These are phyloP conservation scores for Leucocoprinus birnbaumii DNA, from an alignment of 768 basidiomycete species.

Conservation along the genomic window DNA sequence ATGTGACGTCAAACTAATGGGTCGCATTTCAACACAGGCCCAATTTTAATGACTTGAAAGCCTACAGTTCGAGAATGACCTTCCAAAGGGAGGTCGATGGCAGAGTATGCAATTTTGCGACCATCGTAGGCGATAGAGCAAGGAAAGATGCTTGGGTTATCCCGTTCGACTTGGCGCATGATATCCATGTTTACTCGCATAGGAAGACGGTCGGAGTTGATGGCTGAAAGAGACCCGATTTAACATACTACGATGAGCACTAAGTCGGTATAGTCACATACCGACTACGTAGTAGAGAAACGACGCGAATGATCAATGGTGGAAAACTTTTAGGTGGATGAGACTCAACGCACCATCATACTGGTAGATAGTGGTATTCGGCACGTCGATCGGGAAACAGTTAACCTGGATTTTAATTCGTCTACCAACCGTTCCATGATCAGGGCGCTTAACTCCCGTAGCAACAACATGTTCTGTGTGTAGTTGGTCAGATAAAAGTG, in stretches of 20 bases:
- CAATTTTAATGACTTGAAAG: neutral
- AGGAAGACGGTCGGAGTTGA: constrained; percentile 66
- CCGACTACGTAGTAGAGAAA: constrained; percentile 3
- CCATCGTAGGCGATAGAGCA: constrained; percentile 77
- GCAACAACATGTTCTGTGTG: constrained; percentile 23
- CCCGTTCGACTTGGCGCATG: constrained; percentile 57
- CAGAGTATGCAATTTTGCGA: constrained; percentile 67
- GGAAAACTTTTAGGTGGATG: too few relatives aligned
- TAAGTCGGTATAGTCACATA: neutral
- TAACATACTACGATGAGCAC: too few relatives aligned
- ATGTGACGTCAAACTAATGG: constrained; percentile 57
- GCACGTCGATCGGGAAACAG: constrained; percentile 58
- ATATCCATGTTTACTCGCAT: constrained; percentile 66
- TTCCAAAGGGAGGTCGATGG: constrained; percentile 56
- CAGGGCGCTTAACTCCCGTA: constrained; percentile 31
- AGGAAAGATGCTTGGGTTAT: constrained; percentile 63
- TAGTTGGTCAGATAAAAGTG: neutral
- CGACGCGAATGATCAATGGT: neutral
- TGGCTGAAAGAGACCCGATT: constrained; percentile 35
- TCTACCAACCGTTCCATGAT: constrained; percentile 28
- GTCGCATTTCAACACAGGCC: constrained; percentile 3
- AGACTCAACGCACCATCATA: constrained; percentile 64
- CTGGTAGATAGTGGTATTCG: constrained; percentile 61
- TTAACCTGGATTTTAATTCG: constrained; percentile 37
- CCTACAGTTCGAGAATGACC: constrained; percentile 47